These are phyloP conservation scores for Ceratocystis albifundus DNA, from an alignment of 2,329 filamentous ascomycete genomes.

Conservation along the genomic window DNA sequence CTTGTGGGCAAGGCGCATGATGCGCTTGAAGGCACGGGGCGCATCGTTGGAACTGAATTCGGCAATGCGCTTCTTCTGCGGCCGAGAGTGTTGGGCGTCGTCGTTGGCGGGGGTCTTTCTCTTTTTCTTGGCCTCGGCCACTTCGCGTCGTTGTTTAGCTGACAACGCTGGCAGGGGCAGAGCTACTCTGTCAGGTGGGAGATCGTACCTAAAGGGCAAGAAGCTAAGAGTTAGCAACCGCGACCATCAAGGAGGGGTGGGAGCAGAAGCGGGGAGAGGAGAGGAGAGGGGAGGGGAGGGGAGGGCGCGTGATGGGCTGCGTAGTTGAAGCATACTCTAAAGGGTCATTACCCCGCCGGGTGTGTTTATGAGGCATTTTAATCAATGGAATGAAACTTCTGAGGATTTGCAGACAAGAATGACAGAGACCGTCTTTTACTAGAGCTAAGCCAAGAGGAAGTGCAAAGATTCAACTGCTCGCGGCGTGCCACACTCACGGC, in stretches of 20 bases:
- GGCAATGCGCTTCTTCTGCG: conserved; percentile 28
- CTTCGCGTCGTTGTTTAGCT: conserved; percentile 20
- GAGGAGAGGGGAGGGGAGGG: too few relatives aligned
- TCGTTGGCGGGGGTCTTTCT: conserved; percentile 30
- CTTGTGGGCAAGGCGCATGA: conserved; percentile 60
- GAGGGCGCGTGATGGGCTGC: not conserved
- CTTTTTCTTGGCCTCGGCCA: conserved; percentile 26
- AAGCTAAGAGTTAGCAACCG: not conserved
- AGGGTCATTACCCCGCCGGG: conserved; percentile 48
- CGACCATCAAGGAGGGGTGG: not conserved
- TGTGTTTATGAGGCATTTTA: conserved; percentile 80
- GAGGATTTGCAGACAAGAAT: conserved; percentile 1
- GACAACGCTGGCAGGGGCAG: conserved; percentile 20
- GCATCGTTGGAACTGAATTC: conserved; percentile 57
- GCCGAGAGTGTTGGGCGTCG: conserved; percentile 31
- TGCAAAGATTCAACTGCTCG: not conserved
- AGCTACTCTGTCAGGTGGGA: conserved; percentile 16
- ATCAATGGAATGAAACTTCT: not conserved
- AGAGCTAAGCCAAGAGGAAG: not conserved
- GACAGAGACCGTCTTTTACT: not conserved
- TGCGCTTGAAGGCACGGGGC: conserved; percentile 71
- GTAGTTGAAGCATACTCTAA: conserved; percentile 37
- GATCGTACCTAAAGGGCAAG: conserved; percentile 13
- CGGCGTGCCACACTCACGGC: conserved; percentile 12
- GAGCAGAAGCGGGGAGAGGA: not conserved